phyloP scores from a whole-genome alignment of 495 filamentous ascomycete genomes.

The Penicillium desertorum region DNA sequence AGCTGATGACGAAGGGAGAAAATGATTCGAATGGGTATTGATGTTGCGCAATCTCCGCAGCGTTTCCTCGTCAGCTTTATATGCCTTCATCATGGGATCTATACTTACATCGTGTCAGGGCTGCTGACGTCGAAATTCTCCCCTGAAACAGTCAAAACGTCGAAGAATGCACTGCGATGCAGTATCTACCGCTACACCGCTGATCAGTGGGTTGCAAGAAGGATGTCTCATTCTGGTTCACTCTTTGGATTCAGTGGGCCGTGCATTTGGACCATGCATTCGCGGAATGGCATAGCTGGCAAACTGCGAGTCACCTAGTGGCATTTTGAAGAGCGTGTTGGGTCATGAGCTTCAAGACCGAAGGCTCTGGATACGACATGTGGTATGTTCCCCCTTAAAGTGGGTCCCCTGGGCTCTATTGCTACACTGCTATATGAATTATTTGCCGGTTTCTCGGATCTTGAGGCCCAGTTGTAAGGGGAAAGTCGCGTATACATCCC shows the following conservation, averaged over 20 bases:
- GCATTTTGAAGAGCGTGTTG: background rate
- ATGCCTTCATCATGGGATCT: background rate
- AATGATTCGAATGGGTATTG: background rate
- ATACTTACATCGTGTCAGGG: background rate
- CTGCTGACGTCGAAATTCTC: background rate
- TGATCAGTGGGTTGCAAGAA: background rate
- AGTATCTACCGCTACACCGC: background rate
- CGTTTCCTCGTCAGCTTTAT: conserved; percentile 6
- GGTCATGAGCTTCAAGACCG: background rate
- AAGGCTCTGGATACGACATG: background rate
- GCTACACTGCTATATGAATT: background rate
- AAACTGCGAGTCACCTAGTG: background rate
- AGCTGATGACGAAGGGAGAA: background rate
- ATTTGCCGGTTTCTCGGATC: background rate
- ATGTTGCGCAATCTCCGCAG: conserved; percentile 1
- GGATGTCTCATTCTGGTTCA: background rate
- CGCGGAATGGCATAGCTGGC: background rate
- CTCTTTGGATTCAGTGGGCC: background rate
- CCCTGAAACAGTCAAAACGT: background rate
- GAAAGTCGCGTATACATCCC: background rate
- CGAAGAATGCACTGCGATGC: background rate
- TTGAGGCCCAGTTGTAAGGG: background rate
- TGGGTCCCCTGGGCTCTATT: background rate
- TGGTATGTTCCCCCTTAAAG: background rate
- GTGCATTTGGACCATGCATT: background rate